These are phyloP conservation scores for Neoboletus brunneissimus DNA, from an alignment of 768 basidiomycete genomes.

Conservation along the genomic window DNA sequence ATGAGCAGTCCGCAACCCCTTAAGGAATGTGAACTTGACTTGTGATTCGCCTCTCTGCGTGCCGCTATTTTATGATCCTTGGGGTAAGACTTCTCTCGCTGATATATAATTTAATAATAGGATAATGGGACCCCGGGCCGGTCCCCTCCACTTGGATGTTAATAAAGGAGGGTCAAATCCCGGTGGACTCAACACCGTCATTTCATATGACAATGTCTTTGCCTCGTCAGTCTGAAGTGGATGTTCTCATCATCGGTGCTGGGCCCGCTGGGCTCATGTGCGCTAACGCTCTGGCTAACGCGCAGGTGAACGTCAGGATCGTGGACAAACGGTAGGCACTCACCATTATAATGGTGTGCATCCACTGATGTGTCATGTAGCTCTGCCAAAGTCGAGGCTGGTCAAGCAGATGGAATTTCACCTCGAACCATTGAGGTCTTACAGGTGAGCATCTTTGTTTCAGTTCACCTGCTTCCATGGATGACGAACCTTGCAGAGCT, in stretches of 20 bases:
- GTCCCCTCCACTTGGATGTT: not conserved
- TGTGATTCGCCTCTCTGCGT: not conserved
- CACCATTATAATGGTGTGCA: not conserved
- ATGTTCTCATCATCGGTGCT: slow-evolving; percentile 42
- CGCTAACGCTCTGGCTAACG: slow-evolving; percentile 38
- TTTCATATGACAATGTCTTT: slow-evolving; percentile 12
- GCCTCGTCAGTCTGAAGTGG: slow-evolving; percentile 31
- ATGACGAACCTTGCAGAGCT: slow-evolving; percentile 47
- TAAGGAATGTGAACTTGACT: not conserved
- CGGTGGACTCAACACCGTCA: not conserved
- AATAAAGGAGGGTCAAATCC: not conserved
- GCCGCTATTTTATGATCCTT: not conserved
- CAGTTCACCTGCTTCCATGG: not conserved
- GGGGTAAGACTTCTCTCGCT: not conserved
- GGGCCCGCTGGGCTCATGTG: slow-evolving; percentile 44
- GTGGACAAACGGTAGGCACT: slow-evolving; percentile 38
- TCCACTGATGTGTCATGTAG: slow-evolving; percentile 7
- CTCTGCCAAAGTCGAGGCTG: slow-evolving; percentile 13
- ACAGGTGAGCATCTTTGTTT: slow-evolving; percentile 31
- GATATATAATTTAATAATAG: too few species aligned
- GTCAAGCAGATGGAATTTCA: slow-evolving; percentile 30
- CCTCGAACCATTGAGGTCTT: slow-evolving; percentile 41
- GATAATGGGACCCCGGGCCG: too few species aligned
- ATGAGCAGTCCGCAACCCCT: slow-evolving; percentile 14
- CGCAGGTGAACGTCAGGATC: slow-evolving; percentile 38